Evolutionary conservation across 352 stramenopile genomes (phyloP), one percentile per base, ranked within the genome.

Genomic region (Albugo candida): DNA sequence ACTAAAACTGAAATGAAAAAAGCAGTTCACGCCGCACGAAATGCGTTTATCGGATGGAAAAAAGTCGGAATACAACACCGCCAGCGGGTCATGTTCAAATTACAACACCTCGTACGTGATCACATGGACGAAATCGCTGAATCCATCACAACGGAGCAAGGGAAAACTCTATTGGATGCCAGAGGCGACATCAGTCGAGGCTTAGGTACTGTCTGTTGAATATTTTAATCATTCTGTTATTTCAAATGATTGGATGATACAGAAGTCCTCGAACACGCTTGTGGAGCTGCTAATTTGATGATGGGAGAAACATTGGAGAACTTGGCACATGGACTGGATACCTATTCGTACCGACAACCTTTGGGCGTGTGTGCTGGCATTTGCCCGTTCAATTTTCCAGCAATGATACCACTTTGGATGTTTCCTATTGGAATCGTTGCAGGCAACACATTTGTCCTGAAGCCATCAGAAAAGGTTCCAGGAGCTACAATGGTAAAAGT

Each of bases 391-490:
- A 96, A 96, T 59, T 97, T 97, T 69, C 92, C 92, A 11, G 89
- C 87, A 40, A 98, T 98, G 94, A 97, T 98, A 55, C 91, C 93
- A 13, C 58, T 98, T 0, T 93, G 81, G 82, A 87, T 88, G 84
- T 80, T 93, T 61, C 81, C 83, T 20, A 74, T 89, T 11, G 77
- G 70, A 18, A 83, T 81, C 18, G 83, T 93, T 36, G 76, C 71
- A 13, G 94, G 94, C 31, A 99, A 99, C 70, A 97, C 93, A 11
- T 97, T 95, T 63, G 64, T 99, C 11, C 64, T 98, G 35, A 99
- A 99, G 70, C 88, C 89, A 4, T 95, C 79, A 11, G 89, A 97
- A 63, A 95, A 94, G 60, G 81, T 88, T 54, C 86, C 87, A 8
- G 80, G 81, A 13, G 77, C 79, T 21, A 63, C 79, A 78, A 97